Evolutionary conservation across 73 alveolate species (phyloP), one percentile per base, ranked within the genome.

Genomic region (Tetrahymena thermophila): DNA sequence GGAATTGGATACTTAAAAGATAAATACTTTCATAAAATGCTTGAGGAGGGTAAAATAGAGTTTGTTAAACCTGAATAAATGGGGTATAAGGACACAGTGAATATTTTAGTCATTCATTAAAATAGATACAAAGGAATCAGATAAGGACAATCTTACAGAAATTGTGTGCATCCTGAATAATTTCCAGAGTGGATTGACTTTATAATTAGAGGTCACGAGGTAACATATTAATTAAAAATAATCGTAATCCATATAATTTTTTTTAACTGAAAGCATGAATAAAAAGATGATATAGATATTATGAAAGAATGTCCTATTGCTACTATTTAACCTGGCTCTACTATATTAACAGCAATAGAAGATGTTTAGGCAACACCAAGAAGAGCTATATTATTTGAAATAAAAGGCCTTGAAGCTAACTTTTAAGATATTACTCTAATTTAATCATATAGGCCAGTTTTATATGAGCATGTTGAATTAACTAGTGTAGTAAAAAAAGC

Each of bases 1-100:
- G 99, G 99, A 3, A 96, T 99, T 34, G 99, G 99, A 13, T 97
- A 99, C 94, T 97, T 99, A 95, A 98, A 98, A 94, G 99, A 99
- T 93, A 99, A 98, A 93, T 97, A 99, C 96, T 96, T 99, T 85
- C 97, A 97, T 94, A 94, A 97, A 50, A 98, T 98, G 34, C 96
- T 98, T 55, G 98, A 97, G 85, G 97, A 96, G 43, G 98, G 97
- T 95, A 98, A 97, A 85, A 97, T 99, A 31, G 97, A 96, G 50
- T 98, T 98, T 94, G 97, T 96, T 83, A 95, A 98, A 35, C 99
- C 99, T 21, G 97, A 98, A 89, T 98, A 97, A 94, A 95, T 96
- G 71, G 89, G 89, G n/a, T 71, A 71, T 40, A 97, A 97, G 56
- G 58, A 97, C 25, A 98, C 98, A 97, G 98, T 99, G 94, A 98